Base-by-base conservation (phyloP, 1,139 yeast species). In the Nakaseomyces bracarensis region DNA sequence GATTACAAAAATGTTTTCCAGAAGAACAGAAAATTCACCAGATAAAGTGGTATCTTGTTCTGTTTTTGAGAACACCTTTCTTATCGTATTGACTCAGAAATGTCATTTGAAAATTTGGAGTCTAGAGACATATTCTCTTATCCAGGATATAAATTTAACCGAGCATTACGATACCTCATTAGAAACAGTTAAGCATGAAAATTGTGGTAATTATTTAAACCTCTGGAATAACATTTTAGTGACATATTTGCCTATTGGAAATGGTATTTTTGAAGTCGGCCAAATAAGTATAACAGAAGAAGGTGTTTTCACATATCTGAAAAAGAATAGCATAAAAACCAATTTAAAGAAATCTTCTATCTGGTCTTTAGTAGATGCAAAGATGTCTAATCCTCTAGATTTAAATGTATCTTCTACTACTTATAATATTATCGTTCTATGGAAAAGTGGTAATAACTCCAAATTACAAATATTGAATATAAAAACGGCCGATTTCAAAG, bases 401-500 rank as follows among this genome's bases (percentile, higher is more conserved):
- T 27, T 51, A 10, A 48, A 50, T 20, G 43, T 50, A 4, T 31
- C 46, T 3, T 26, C 46, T 4, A 45, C 50, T 22, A 51, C 53
- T 33, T 34, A 50, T 5, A 56, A 58, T 38, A 49, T 71, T 5
- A 60, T 66, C 53, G 63, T 75, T 1, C 63, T 79, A 33, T 79
- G 84, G 84, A 80, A 79, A 52, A 76, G 83, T 46, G 79, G 80
- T 48, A 72, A 75, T 2, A 67, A 76, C 1, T 72, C 80, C 3
- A 64, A 70, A 20, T 55, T 75, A 21, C 69, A 70, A 43, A 53
- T 63, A 8, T 49, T 66, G 27, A 55, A 57, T 16, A 45, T 69
- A 22, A 45, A 55, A 19, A 57, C 60, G 21, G 62, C 59, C 10
- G 39, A 46, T 23, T 46, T 52, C 39, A 46, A 45, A 22, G 45